Evolutionary conservation across 1,284 basidiomycete species (phyloP).

Genomic region (Sanghuangporus sanghuang): DNA sequence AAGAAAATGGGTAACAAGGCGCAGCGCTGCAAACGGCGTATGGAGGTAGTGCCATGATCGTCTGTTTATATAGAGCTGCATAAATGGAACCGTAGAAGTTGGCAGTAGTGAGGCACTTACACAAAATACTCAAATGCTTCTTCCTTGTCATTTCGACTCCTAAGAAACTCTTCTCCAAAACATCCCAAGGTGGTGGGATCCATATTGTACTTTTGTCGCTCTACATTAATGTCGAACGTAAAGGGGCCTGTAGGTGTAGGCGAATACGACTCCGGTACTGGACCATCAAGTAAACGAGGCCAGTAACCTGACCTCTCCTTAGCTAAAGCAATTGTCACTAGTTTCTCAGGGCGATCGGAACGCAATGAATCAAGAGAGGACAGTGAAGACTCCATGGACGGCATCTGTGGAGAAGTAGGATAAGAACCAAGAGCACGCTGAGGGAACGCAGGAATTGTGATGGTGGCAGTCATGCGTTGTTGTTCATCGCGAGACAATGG

Average conservation of each 20-base stretch:
- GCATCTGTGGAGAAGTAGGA: constrained; percentile 52
- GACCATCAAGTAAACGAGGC: constrained; percentile 71
- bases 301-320: constrained; percentile 75
- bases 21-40: constrained; percentile 67
- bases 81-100: constrained; percentile 2
- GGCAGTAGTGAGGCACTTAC: constrained; percentile 37
- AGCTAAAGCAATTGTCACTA: constrained; percentile 71
- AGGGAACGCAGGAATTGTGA: constrained; percentile 17
- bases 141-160: constrained; percentile 65
- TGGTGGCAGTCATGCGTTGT: constrained; percentile 13
- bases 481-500: constrained; percentile 14
- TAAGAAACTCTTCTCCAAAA: constrained; percentile 60
- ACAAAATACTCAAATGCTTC: constrained; percentile 76
- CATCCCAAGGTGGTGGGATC: constrained; percentile 73
- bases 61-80: constrained; percentile 32
- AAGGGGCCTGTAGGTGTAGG: constrained; percentile 47
- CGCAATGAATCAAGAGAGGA: constrained; percentile 71
- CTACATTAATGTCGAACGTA: constrained; percentile 45
- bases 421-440: constrained; percentile 27
- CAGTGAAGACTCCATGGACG: constrained; percentile 57
- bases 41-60: constrained; percentile 76
- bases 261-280: constrained; percentile 56
- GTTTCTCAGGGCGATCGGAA: constrained; percentile 48
- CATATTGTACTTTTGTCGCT: constrained; percentile 65
- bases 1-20: constrained; percentile 58